Evolutionary conservation across 192 early-diverging fungal species (phyloP).

Genomic region (Allomyces macrogynus): DNA sequence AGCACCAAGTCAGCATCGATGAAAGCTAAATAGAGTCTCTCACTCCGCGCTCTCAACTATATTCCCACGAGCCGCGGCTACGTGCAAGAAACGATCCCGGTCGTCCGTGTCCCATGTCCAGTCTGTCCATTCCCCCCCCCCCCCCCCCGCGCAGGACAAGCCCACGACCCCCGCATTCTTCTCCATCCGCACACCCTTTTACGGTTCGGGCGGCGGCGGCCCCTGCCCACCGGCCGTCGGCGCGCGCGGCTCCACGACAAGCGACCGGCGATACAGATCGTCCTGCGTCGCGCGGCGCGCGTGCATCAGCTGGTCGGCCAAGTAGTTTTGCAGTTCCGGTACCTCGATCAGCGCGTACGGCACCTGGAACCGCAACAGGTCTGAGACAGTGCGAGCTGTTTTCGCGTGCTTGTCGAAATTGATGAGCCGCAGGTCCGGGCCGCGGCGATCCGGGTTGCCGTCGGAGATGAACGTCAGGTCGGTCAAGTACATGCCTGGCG

Average conservation of each 20-base stretch:
- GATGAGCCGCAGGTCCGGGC: slow-evolving; percentile 20
- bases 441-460: slow-evolving; percentile 20
- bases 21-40: too few relatives aligned
- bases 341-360: slow-evolving; percentile 31
- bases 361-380: slow-evolving; percentile 55
- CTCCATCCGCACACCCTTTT: background rate
- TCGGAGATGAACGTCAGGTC: slow-evolving; percentile 28
- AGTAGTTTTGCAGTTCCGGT: slow-evolving; percentile 12
- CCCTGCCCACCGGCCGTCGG: background rate
- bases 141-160: too few relatives aligned
- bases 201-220: background rate
- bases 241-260: slow-evolving; percentile 15
- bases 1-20: too few relatives aligned
- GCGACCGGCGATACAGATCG: slow-evolving; percentile 10
- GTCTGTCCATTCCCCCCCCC: too few relatives aligned
- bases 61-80: too few relatives aligned
- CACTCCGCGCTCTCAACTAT: too few relatives aligned
- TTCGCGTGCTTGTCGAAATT: slow-evolving; percentile 67
- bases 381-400: slow-evolving; percentile 35
- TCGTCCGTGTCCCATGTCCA: too few relatives aligned
- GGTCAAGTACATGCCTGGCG: slow-evolving; percentile 17
- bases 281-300: slow-evolving; percentile 12
- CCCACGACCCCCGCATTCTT: too few relatives aligned
- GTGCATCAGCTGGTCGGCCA: slow-evolving; percentile 9
- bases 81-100: too few relatives aligned